Base-by-base conservation (phyloP, 2,329 filamentous ascomycete genomes). In the Arthroderma sp. region DNA sequence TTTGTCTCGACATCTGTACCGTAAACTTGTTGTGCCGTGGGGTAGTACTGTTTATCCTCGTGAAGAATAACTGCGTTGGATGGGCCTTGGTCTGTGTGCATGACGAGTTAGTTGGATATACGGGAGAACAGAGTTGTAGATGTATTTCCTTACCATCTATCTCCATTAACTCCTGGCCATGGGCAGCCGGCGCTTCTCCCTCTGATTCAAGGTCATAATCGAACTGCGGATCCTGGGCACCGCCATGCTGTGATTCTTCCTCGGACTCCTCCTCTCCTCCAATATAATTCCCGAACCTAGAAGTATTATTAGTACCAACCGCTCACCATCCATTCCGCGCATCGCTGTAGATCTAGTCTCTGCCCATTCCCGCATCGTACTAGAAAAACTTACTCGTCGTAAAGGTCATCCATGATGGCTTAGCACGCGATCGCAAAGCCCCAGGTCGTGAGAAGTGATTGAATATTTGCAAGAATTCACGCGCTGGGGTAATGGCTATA, bases 11-110 rank as follows among this genome's bases (percentile, higher is more conserved):
- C 93, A 73, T 93, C 91, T 65, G 84, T 81, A 55, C 93, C 93
- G 70, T 97, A 98, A 43, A 95, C 85, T 72, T 98, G 93, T 68
- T 91, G 85, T 58, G 93, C 93, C n/a, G 91, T 95, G 31, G 93
- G 93, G 70, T 98, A 98, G 73, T 98, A 98, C 71, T 97, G 93
- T 73, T 98, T 98, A 76, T 98, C 93, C 78, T 98, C 93, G 74
- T 98, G 93, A 49, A 98, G 81, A 58, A 98, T 81, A n/a, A 98
- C 90, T 55, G 93, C 91, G 71, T 97, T 98, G 4, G 91, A 96
- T 2, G 91, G 88, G 13, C 87, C 90, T 53, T 91, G 86, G 71
- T 89, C 83, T 81, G 63, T 61, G 38, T 7, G 47, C 8, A 53
- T 23, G 19, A 43, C 31, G 11, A 38, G 51, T 39, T 37, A 25